Evolutionary conservation across 441 rosid genomes (phyloP), one percentile per base, ranked within the genome.

Genomic region (Pelargonium cotyledonis): DNA sequence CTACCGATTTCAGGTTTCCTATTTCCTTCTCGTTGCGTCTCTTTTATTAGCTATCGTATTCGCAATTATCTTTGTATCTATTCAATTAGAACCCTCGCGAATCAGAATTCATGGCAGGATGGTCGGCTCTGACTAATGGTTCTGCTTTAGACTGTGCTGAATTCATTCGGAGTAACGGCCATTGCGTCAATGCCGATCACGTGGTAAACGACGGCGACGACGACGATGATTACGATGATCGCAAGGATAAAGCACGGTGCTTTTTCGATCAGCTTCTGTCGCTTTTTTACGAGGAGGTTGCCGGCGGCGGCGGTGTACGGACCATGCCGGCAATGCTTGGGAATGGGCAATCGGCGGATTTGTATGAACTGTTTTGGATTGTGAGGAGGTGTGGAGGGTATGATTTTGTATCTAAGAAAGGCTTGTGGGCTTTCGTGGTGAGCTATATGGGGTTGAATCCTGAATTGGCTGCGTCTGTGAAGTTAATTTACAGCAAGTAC

Each of bases 221-320:
- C 68, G 60, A 74, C 68, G 70, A 68, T 47, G 74, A 47, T 41
- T 53, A 65, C 73, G 80, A 73, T 66, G 82, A 72, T 64, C 63
- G 65, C 71, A 78, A 71, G 65, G 82, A 58, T 66, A 80, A 71
- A 63, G 23, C 85, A 43, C 80, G 84, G 76, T 71, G 71, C 65
- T 67, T 85, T 74, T 86, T 91, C 81, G 84, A 80, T 78, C 75
- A 82, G 80, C 82, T 84, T 77, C 69, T 88, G 73, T 72, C 83
- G 43, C 55, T 78, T 67, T 82, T 82, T 63, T 65, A 71, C 29
- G 77, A 78, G 72, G 85, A 84, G 71, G 84, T 69, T 67, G 67
- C 68, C 65, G 3, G 44, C 61, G 68, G 80, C 80, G 90, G 81
- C 68, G 78, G 71, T 40, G 11, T 68, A 66, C 81, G 83, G 79